Conservation (phyloP, 164 flowering plant genomes). For the Sedum album region DNA sequence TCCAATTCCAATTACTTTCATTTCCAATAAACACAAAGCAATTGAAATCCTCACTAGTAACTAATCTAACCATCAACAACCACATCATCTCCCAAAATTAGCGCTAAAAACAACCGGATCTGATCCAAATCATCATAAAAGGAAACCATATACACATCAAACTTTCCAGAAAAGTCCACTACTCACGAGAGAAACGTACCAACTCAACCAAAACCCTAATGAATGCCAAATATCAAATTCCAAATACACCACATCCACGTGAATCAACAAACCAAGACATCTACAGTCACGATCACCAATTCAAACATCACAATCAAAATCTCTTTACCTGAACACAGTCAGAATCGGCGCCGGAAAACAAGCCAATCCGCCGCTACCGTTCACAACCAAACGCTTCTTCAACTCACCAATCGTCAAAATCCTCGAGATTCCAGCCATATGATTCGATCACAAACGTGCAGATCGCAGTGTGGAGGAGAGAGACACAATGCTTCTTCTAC, state of each 20-base stretch:
- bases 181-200: too few relatives aligned
- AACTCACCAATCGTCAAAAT: not conserved
- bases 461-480: not conserved
- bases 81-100: not conserved
- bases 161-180: too few relatives aligned
- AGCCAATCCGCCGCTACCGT: not conserved
- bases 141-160: not conserved
- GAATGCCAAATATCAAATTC: not conserved
- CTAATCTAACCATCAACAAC: not conserved
- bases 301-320: too few relatives aligned
- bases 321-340: not conserved
- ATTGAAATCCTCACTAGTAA: too few relatives aligned
- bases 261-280: not conserved
- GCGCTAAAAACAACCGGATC: not conserved
- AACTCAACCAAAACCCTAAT: too few relatives aligned
- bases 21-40: not conserved
- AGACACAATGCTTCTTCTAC: constrained; percentile 43
- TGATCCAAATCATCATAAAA: not conserved
- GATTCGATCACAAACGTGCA: not conserved
- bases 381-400: not conserved
- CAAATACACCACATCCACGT: not conserved
- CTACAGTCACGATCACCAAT: not conserved
- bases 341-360: not conserved
- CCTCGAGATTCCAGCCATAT: not conserved
- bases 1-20: not conserved